Evolutionary conservation across 306 rosid species (phyloP).

Genomic region (Trifolium subterraneum): DNA sequence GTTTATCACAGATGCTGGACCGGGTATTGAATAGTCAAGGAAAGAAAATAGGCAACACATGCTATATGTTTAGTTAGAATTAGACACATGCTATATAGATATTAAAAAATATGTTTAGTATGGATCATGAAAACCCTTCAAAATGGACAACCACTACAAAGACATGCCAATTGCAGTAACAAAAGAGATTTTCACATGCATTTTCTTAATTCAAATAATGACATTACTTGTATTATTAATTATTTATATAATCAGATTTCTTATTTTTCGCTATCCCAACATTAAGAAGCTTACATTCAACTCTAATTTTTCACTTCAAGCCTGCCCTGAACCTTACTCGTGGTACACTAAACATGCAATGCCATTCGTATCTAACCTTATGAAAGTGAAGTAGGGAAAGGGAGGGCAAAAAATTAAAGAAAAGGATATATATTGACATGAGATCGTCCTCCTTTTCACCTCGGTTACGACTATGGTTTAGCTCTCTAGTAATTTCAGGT

Average conservation of each 20-base stretch:
- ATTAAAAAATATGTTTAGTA: not conserved
- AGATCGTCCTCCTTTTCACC: constrained; percentile 87
- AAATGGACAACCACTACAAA: not conserved
- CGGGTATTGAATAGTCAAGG: constrained; percentile 48
- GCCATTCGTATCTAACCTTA: constrained; percentile 5
- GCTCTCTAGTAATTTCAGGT: constrained; percentile 84
- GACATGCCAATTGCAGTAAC: not conserved
- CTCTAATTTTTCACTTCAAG: constrained; percentile 1
- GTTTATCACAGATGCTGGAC: constrained; percentile 62
- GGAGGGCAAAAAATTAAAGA: not conserved
- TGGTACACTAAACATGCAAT: constrained; percentile 10
- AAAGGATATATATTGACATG: constrained; percentile 81
- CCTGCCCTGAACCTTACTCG: not conserved
- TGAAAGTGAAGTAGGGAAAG: not conserved
- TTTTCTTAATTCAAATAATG: constrained; percentile 1
- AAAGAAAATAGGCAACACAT: constrained; percentile 27
- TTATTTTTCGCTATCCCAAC: not conserved
- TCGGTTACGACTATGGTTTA: constrained; percentile 76
- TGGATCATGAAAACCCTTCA: constrained; percentile 1
- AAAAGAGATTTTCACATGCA: not conserved
- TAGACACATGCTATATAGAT: not conserved
- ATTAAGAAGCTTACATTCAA: not conserved
- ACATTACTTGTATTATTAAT: not conserved
- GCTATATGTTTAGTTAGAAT: too few species aligned
- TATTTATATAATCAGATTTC: not conserved